Evolutionary conservation across 805 yeast species (phyloP), one percentile per base, ranked within the genome.

Genomic region (Hanseniaspora lindneri): DNA sequence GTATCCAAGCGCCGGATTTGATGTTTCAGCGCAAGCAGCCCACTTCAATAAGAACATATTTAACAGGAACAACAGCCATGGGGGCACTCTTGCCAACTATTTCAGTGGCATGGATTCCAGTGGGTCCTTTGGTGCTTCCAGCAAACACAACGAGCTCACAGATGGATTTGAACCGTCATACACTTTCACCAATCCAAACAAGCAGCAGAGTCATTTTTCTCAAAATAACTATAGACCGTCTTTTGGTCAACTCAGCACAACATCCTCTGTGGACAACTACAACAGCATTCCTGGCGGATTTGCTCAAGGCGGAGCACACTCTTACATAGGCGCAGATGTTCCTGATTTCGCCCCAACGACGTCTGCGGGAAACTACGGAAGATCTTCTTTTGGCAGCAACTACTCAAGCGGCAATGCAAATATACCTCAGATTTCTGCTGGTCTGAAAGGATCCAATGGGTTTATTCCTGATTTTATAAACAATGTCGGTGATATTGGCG

Each of bases 321-420:
- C 30, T 20, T n/a, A n/a, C n/a, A n/a, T n/a, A n/a, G n/a, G n/a
- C n/a, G n/a, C n/a, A n/a, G n/a, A n/a, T n/a, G n/a, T n/a, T n/a
- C n/a, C n/a, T n/a, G n/a, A n/a, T n/a, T n/a, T n/a, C n/a, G n/a
- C n/a, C n/a, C n/a, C n/a, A n/a, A n/a, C n/a, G n/a, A n/a, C n/a
- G n/a, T n/a, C n/a, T n/a, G n/a, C n/a, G n/a, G n/a, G n/a, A 36
- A 39, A 28, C 34, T 24, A 39, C 24, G 36, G 32, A 19, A 44
- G 48, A 44, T 24, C 42, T n/a, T 44, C 48, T 24, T 44, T 36
- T 37, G 41, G 48, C 3, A 44, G 41, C 17, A 23, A 33, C 28
- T 43, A 28, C 23, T 37, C 41, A 9, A 44, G 28, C n/a, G 39
- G 39, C 4, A 19, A 11, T 20, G 9, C 8, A 20, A 21, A 20